Conservation (phyloP, 495 filamentous ascomycete genomes). For the Umbilicaria muhlenbergii region DNA sequence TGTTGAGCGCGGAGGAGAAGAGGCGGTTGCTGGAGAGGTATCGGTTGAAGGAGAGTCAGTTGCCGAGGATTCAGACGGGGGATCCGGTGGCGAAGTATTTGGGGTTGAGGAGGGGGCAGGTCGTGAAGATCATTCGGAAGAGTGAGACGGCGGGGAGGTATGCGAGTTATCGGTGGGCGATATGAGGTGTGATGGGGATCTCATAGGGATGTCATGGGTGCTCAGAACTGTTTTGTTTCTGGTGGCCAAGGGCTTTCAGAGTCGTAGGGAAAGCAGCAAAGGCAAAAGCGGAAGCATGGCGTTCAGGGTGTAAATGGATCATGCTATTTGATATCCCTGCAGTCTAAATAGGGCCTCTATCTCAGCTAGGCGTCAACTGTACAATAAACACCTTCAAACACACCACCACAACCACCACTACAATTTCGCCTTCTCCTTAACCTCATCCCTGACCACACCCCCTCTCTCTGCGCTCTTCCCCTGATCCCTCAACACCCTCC, state of each 20-base stretch:
- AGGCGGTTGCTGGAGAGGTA: slow-evolving; percentile 67
- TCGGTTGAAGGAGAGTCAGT: slow-evolving; percentile 88
- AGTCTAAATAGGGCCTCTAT: too few relatives aligned
- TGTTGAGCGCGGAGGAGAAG: slow-evolving; percentile 86
- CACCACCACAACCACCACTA: slow-evolving; percentile 5
- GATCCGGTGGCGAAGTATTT: slow-evolving; percentile 90
- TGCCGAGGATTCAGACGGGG: slow-evolving; percentile 77
- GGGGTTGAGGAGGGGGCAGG: slow-evolving; percentile 81
- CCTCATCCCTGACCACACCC: slow-evolving; percentile 22
- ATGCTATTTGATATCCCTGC: too few relatives aligned
- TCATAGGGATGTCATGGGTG: not conserved
- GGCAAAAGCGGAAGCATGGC: too few relatives aligned
- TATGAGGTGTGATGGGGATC: slow-evolving; percentile 23
- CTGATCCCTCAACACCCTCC: slow-evolving; percentile 35
- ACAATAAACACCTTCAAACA: not conserved
- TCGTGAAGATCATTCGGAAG: slow-evolving; percentile 93
- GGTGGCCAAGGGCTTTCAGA: not conserved
- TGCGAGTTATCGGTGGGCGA: slow-evolving; percentile 49
- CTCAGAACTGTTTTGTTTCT: too few relatives aligned
- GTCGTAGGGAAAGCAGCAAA: not conserved
- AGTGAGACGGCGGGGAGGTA: slow-evolving; percentile 46
- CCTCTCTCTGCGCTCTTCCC: slow-evolving; percentile 14
- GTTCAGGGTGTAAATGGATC: too few relatives aligned
- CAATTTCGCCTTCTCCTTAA: slow-evolving; percentile 24
- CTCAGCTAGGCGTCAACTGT: too few relatives aligned